Evolutionary conservation across 495 filamentous ascomycete species (phyloP), one percentile per base, ranked within the genome.

Genomic region (Bacidia rubella): DNA sequence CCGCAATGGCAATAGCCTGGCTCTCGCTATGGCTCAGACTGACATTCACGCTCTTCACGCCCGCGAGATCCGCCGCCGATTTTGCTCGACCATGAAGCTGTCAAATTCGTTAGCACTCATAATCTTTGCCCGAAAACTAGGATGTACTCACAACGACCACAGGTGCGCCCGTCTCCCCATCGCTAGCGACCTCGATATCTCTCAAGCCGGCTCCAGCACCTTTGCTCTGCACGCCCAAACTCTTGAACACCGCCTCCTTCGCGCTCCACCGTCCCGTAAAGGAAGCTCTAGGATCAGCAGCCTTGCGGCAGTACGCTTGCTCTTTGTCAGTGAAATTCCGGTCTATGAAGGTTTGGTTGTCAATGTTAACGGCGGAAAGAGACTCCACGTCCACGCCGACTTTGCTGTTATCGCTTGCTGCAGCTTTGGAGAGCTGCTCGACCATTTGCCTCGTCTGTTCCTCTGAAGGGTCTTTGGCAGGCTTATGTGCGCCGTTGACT

Each of bases 191-290:
- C 74, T 99, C 92, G 69, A 99, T 97, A 12, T 96, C 90, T 71
- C 83, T 90, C 70, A 99, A 60, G 17, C 85, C 75, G 48, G 92
- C 90, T 55, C 93, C 92, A 11, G 83, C 89, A 50, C 92, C 92
- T 67, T 85, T 81, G 64, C 86, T 78, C 57, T 75, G 66, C n/a
- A 95, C 87, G 39, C 87, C 86, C n/a, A 99, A 70, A 11, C 85
- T 84, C 75, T 99, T 99, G 73, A 99, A 99, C 3, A 99, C 88
- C 3, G 90, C 92, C 71, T 99, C 92, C 69, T 99, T 99, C 2
- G 92, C 92, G 57, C 81, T 87, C 92, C 92, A 99, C 52, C 87
- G 79, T 15, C 92, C 92, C 0, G 92, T 85, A 68, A 95, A 96
- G 39, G 84, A 86, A 45, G 87, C 80, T 60, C 87, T 86, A 1